These are phyloP conservation scores for Plasmodium inui DNA, from an alignment of 169 alveolate species.

Conservation along the genomic window DNA sequence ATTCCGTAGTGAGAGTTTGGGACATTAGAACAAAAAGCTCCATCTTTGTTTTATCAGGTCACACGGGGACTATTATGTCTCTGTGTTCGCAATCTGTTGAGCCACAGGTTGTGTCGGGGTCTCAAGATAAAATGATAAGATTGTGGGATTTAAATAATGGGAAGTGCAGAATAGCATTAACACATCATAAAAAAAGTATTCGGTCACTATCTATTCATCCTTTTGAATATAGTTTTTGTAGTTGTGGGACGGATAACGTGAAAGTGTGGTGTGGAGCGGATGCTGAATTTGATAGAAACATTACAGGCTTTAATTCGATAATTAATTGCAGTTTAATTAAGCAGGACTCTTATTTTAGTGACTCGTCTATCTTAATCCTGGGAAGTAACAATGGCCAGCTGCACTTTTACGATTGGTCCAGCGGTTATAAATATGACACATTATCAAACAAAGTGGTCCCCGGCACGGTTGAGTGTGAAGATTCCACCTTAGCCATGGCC, in stretches of 20 bases:
- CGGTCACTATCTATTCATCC: slow-evolving; percentile 96
- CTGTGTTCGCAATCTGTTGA: slow-evolving; percentile 93
- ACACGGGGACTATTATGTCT: slow-evolving; percentile 94
- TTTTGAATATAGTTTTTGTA: slow-evolving; percentile 96
- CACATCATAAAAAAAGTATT: slow-evolving; percentile 98
- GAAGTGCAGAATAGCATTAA: slow-evolving; percentile 92
- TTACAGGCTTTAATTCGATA: slow-evolving; percentile 92
- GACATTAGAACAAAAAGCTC: slow-evolving; percentile 97
- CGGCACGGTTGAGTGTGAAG: slow-evolving; percentile 97
- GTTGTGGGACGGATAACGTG: slow-evolving; percentile 97
- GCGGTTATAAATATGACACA: slow-evolving; percentile 96
- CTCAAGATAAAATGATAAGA: slow-evolving; percentile 95
- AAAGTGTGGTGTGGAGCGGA: slow-evolving; percentile 95
- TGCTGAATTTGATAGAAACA: slow-evolving; percentile 88
- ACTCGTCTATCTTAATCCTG: slow-evolving; percentile 92
- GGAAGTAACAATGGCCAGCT: slow-evolving; percentile 97
- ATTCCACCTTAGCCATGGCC: slow-evolving; percentile 93
- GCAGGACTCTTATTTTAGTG: slow-evolving; percentile 90
- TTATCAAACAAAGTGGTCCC: slow-evolving; percentile 93
- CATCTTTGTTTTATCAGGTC: slow-evolving; percentile 95
- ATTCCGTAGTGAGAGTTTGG: slow-evolving; percentile 98
- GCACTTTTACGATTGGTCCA: slow-evolving; percentile 97
- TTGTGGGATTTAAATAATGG: slow-evolving; percentile 99
- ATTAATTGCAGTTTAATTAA: slow-evolving; percentile 93
- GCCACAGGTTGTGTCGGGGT: slow-evolving; percentile 97